A percentile compares a stretch with the other conserved stretches of the same genome.
Evolutionary conservation across 2,329 filamentous ascomycete species (phyloP).

Genomic region (Dactylellina cionopaga): DNA sequence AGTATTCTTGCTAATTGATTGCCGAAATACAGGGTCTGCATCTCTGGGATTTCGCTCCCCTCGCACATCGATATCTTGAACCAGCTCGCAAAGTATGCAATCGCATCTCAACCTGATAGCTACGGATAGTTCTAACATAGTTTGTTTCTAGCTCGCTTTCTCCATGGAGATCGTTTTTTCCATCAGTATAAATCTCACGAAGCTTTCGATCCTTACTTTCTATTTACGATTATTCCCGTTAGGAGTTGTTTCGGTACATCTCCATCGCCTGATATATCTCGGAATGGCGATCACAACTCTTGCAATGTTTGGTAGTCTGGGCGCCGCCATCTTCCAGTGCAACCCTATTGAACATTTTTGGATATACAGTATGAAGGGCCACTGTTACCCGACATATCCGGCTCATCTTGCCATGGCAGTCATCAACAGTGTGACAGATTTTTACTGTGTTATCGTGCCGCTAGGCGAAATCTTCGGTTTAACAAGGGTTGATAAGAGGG

Average conservation of each 20-base stretch:
- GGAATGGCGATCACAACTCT: slow-evolving; percentile 27
- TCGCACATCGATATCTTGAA: slow-evolving; percentile 19
- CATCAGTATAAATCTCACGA: slow-evolving; percentile 39
- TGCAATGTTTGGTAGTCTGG: slow-evolving; percentile 35
- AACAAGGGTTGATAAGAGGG: slow-evolving; percentile 29
- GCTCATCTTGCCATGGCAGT: slow-evolving; percentile 39
- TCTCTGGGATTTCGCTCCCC: slow-evolving; percentile 41
- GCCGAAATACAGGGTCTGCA: slow-evolving; percentile 29
- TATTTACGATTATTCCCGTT: slow-evolving; percentile 43
- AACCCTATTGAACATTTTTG: slow-evolving; percentile 45
- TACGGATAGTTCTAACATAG: neutral
- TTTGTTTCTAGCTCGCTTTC: slow-evolving; percentile 32
- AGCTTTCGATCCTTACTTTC: slow-evolving; percentile 47
- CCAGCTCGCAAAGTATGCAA: slow-evolving; percentile 37
- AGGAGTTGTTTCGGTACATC: slow-evolving; percentile 37
- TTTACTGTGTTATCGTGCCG: slow-evolving; percentile 48
- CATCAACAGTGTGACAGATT: slow-evolving; percentile 40
- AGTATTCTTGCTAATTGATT: slow-evolving; percentile 3
- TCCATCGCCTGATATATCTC: slow-evolving; percentile 38
- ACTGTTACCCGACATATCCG: slow-evolving; percentile 44
- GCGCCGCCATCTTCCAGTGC: slow-evolving; percentile 45
- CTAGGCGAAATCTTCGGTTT: slow-evolving; percentile 41
- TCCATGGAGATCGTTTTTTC: slow-evolving; percentile 42
- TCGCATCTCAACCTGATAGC: neutral
- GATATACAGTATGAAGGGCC: slow-evolving; percentile 39